Evolutionary conservation across 2,329 filamentous ascomycete genomes (phyloP), one percentile per base, ranked within the genome.

Genomic region (Monosporascus cannonballus): DNA sequence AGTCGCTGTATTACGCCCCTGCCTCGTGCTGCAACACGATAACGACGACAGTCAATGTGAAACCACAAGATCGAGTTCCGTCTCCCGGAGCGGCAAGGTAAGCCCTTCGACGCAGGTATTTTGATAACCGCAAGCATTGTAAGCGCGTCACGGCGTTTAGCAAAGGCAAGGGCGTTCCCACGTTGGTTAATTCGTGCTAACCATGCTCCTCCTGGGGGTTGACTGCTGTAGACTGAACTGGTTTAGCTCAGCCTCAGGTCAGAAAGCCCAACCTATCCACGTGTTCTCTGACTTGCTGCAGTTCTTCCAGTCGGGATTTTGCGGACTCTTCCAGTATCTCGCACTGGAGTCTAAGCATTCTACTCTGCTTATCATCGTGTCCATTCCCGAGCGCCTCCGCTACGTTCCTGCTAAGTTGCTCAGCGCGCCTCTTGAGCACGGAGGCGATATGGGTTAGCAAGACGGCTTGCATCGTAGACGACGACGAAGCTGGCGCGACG

Each of bases 381-480:
- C 53, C 46, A 6, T 36, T 9, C 4, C 54, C 50, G 14, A 48
- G 18, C 1, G 50, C 42, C 14, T 34, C 39, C 7, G 47, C 2
- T 24, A 60, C 47, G 25, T 46, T 55, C 50, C 53, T 52, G 9
- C 51, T 50, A 22, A 65, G 50, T 14, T 51, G 52, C 9, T 51
- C 50, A 14, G 57, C 56, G 3, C 55, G 53, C 11, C 59, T 57
- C 9, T 52, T 51, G 3, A 66, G 58, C 2, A 58, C 54, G 6
- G 57, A 54, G 2, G 59, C 51, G 18, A 65, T 54, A 30, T 65
- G 62, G 8, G 56, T 52, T 2, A 65, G 38, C 17, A 66, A 54
- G 7, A 58, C 56, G 1, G 49, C 55, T 44, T 66, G 64, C 62
- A 66, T 65, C 2, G 57, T 56, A 5, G 60, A 61, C 24, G 64